Evolutionary conservation across 129 eudicot genomes (phyloP), one percentile per base, ranked within the genome.

Genomic region (Pseudognaphalium luteoalbum): DNA sequence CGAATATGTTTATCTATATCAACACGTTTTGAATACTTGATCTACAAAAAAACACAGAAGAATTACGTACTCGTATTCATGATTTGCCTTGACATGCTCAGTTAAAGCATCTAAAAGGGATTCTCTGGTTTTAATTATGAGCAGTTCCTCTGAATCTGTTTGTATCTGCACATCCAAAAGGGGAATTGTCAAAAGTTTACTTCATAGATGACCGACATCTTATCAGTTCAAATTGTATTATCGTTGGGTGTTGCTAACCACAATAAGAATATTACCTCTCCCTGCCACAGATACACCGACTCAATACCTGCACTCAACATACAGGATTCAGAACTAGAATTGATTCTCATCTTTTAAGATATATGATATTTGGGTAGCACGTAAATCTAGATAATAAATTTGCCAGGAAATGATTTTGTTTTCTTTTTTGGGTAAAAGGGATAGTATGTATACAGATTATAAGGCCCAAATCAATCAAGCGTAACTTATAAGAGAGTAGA

Each of bases 71-170:
- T 91, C 97, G 29, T 95, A 95, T 85, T 95, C 99, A 83, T 95
- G 99, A 81, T 91, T 95, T 71, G 86, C 92, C 80, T 87, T 89
- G 73, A 95, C 97, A 85, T 95, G 99, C 77, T 87, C 97, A 4
- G 93, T 91, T 73, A 95, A 77, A n/a, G 92, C 90, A 71, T 81
- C 84, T 74, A 95, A 74, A 76, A 91, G 97, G 54, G 99, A 89
- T 70, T 91, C 99, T 89, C 99, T 84, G 15, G 99, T 95, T 84
- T 95, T 95, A 84, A 95, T 91, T 79, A 95, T 89, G n/a, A 95
- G 97, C 81, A 95, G 81, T 78, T 95, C 97, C 85, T 95, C 99
- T 11, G 93, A 78, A 83, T 91, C 99, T 22, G 91, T 86, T 78
- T 95, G 96, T 76, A 95, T 86, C 99, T 95, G 88, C 57, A 74